Conservation (phyloP, 2,329 filamentous ascomycete genomes). For the Phialophora expanda region DNA sequence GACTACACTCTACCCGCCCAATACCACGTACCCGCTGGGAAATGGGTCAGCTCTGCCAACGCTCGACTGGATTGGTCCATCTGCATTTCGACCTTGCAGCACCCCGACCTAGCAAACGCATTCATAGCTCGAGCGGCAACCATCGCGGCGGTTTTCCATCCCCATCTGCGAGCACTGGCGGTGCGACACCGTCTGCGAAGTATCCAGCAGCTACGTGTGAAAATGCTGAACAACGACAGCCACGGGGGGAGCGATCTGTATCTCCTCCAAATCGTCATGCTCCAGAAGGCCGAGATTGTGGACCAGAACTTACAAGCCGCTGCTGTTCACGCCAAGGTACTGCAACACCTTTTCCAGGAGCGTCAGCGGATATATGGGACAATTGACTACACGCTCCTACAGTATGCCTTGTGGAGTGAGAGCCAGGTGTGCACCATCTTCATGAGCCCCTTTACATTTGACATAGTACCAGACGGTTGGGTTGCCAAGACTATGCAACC, state of each 20-base stretch:
- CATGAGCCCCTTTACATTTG: constrained; percentile 9
- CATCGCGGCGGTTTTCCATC: background rate
- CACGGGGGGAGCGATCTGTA: background rate
- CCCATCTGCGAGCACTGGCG: background rate
- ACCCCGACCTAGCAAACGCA: background rate
- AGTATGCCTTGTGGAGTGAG: constrained; percentile 13
- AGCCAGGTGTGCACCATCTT: constrained; percentile 9
- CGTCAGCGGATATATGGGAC: background rate
- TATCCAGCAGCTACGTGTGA: constrained; percentile 5
- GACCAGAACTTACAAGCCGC: no score
- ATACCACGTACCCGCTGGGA: background rate
- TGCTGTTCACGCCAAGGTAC: no score
- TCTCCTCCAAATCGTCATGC: constrained; percentile 9
- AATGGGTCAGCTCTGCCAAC: constrained; percentile 8
- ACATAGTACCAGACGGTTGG: background rate
- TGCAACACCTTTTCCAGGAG: constrained; percentile 3
- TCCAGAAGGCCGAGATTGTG: constrained; percentile 3
- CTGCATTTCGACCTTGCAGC: constrained; percentile 7
- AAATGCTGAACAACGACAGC: constrained; percentile 2
- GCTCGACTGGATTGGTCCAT: constrained; percentile 11
- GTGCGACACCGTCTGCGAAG: constrained; percentile 6
- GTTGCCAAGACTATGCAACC: background rate
- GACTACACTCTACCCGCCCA: constrained; percentile 9
- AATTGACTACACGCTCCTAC: constrained; percentile 6
- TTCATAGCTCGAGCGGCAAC: background rate